Percentiles rank a stretch among this genome's conserved stretches.
phyloP scores from a whole-genome alignment of 345 rosid genomes.

The Passiflora organensis region DNA sequence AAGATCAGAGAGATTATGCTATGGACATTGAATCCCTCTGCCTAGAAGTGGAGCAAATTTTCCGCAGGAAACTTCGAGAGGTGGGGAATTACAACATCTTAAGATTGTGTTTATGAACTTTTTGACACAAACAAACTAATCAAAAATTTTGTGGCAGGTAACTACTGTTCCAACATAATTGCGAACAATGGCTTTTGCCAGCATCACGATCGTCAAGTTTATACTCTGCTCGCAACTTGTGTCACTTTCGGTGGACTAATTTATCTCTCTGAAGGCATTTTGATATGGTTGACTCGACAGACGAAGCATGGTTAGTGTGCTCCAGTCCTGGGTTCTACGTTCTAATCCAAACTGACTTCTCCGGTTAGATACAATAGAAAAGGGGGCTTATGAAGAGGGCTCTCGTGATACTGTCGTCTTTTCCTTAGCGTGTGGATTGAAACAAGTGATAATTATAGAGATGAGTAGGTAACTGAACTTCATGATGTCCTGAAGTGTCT shows the following conservation, averaged over 20 bases:
- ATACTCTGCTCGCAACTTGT: not conserved
- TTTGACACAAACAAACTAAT: not conserved
- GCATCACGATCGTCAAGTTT: not conserved
- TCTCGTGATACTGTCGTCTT: too few species aligned
- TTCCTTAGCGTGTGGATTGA: too few species aligned
- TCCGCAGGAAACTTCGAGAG: slow-evolving; percentile 49
- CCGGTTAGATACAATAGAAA: too few species aligned
- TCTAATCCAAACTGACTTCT: too few species aligned
- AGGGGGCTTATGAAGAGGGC: too few species aligned
- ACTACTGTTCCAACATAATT: slow-evolving; percentile 6
- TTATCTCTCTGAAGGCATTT: too few species aligned
- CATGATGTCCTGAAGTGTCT: too few species aligned
- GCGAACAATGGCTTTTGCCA: not conserved
- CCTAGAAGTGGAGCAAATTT: slow-evolving; percentile 58
- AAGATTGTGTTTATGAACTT: not conserved
- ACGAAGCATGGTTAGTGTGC: not conserved
- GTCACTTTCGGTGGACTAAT: too few species aligned
- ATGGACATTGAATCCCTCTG: slow-evolving; percentile 63
- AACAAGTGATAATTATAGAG: too few species aligned
- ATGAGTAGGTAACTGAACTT: too few species aligned
- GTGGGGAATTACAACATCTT: slow-evolving; percentile 25
- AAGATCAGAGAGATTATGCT: slow-evolving; percentile 58
- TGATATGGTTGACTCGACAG: too few species aligned
- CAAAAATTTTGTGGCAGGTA: slow-evolving; percentile 13
- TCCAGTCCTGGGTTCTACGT: not conserved